Base-by-base conservation (phyloP, 1,284 basidiomycete genomes). In the Irpex lacteus region DNA sequence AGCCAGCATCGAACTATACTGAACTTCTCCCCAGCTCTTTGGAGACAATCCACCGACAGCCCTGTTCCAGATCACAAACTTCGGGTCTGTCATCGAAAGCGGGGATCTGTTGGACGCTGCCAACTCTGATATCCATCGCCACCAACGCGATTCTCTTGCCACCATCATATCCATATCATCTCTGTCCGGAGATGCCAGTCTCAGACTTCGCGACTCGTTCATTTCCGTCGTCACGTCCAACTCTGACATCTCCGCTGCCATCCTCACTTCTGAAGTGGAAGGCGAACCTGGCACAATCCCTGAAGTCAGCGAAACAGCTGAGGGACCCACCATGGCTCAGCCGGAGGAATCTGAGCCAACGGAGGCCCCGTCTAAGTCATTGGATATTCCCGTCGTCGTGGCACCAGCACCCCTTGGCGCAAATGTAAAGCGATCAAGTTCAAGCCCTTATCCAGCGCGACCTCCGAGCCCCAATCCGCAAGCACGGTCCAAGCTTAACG, bases 31-130 rank as follows among this genome's bases (percentile, higher is more conserved):
- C 13, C 59, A 84, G 82, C 61, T 83, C 32, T 82, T 84, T 60
- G 82, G 82, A n/a, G 76, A 80, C 63, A 80, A 81, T 52, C 77
- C 77, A 13, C 78, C 78, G 7, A 67, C 68, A 1, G 71, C 74
- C 38, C 67, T 78, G 18, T 78, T 76, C 70, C 73, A 75, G 60
- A 71, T 75, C 60, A 70, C 72, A 11, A 72, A 72, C 67, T 55
- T 63, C 65, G 38, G 32, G 36, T 37, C 19, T 40, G 60, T 9
- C 26, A 21, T 40, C n/a, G 64, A 70, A 50, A 66, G 65, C 59
- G 55, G 66, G 58, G 69, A 53, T 69, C 67, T 34, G 60, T 65
- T 40, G 58, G 19, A 61, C 65, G 21, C 60, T 47, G 52, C 63
- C 36, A 5, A 55, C 64, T 18, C 55, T 67, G 37, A 67, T 65